Percentiles rank a stretch among this genome's conserved stretches.
These are phyloP conservation scores for Eutrema heterophyllum DNA, from an alignment of 345 rosid species.

Conservation along the genomic window DNA sequence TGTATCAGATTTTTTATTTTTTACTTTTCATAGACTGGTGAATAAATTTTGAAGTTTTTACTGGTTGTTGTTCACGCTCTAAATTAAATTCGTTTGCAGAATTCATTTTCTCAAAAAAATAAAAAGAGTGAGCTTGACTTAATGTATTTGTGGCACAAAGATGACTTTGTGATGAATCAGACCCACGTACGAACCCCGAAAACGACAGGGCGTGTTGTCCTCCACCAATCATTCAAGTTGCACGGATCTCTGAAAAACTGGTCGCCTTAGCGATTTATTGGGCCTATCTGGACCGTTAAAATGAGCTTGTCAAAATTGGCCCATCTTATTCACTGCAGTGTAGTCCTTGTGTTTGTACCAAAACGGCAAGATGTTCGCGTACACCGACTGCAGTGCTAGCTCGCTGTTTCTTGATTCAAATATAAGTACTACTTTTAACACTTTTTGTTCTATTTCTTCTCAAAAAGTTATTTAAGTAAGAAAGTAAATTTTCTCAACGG, in stretches of 20 bases:
- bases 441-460: too few species aligned
- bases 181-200: background rate
- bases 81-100: too few species aligned
- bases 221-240: background rate
- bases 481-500: too few species aligned
- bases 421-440: background rate
- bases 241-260: background rate
- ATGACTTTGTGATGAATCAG: background rate
- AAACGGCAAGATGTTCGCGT: background rate
- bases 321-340: background rate
- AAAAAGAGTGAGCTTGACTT: background rate
- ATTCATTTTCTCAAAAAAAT: too few species aligned
- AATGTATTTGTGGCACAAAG: background rate
- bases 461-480: too few species aligned
- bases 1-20: too few species aligned
- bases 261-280: background rate
- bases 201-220: background rate
- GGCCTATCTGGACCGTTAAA: background rate
- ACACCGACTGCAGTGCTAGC: background rate
- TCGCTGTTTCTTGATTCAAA: background rate
- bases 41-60: too few species aligned
- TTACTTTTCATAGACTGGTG: too few species aligned
- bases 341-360: slow-evolving; percentile 10
- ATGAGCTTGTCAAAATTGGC: background rate
- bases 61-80: too few species aligned